Conservation (phyloP, 2,329 filamentous ascomycete species). For the Fusarium incarnatum region DNA sequence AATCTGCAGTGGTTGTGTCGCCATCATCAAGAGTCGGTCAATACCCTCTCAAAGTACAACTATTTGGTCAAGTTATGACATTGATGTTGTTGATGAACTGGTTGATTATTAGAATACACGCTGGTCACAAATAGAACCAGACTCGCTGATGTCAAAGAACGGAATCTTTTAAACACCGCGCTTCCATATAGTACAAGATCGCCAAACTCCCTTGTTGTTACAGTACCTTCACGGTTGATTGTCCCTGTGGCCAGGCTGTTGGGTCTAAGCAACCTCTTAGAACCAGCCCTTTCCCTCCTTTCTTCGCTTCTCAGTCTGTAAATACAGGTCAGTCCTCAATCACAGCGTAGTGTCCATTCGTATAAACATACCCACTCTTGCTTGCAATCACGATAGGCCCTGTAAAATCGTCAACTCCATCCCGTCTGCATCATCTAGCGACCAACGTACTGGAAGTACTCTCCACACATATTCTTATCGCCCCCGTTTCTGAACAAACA, state of each 20-base stretch:
- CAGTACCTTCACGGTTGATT: slow-evolving; percentile 1
- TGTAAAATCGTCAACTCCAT: slow-evolving; percentile 54
- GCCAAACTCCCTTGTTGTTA: slow-evolving; percentile 11
- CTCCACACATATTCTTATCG: slow-evolving; percentile 88
- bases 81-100: neutral
- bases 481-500: slow-evolving; percentile 91
- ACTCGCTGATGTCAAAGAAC: neutral
- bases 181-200: slow-evolving; percentile 26
- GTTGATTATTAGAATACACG: slow-evolving; percentile 4
- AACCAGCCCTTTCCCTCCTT: slow-evolving; percentile 48
- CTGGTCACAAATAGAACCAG: neutral
- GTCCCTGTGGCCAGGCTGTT: neutral
- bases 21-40: neutral
- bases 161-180: neutral
- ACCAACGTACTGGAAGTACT: slow-evolving; percentile 88
- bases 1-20: neutral
- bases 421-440: neutral
- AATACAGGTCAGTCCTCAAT: neutral
- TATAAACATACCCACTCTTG: slow-evolving; percentile 80
- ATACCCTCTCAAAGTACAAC: neutral
- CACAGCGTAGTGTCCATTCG: neutral
- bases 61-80: neutral
- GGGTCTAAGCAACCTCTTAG: slow-evolving; percentile 5
- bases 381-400: slow-evolving; percentile 94
- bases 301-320: slow-evolving; percentile 51